A percentile compares a stretch with the other conserved stretches of the same genome.
Evolutionary conservation across 202 grass and related monocot species (phyloP).

Genomic region (Cymbopogon flexuosus): DNA sequence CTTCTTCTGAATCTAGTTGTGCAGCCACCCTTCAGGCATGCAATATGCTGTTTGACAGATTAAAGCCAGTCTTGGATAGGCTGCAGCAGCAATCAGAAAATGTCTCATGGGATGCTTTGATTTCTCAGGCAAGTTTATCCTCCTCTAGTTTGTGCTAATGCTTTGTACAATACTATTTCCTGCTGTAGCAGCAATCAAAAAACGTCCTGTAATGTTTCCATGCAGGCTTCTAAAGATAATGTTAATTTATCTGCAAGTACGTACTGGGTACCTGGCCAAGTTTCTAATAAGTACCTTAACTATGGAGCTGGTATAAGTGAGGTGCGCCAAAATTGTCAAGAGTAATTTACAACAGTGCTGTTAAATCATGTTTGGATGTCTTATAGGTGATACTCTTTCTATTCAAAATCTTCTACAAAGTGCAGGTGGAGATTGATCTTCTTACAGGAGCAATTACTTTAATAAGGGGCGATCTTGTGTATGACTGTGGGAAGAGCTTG

Average conservation of each 20-base stretch:
- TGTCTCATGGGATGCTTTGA: conserved; percentile 64
- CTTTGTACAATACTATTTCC: neutral
- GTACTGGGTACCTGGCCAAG: conserved; percentile 52
- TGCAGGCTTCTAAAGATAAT: conserved; percentile 44
- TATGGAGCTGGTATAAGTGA: conserved; percentile 77
- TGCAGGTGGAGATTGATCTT: conserved; percentile 66
- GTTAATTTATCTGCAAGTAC: conserved; percentile 68
- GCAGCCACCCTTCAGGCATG: conserved; percentile 60
- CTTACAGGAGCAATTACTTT: conserved; percentile 71
- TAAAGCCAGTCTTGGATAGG: conserved; percentile 57
- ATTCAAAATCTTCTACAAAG: neutral
- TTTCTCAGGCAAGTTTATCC: conserved; percentile 47
- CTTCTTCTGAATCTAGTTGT: conserved; percentile 64
- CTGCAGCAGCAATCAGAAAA: conserved; percentile 27
- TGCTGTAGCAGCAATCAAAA: neutral
- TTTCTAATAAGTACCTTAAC: conserved; percentile 46
- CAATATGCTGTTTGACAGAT: conserved; percentile 39
- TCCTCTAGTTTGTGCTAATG: neutral
- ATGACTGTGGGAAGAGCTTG: conserved; percentile 81
- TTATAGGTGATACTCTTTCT: conserved; percentile 1
- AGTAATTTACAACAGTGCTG: neutral
- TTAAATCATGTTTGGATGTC: neutral
- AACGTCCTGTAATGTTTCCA: neutral
- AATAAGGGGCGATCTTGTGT: conserved; percentile 52
- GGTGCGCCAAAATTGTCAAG: conserved; percentile 26